These are phyloP conservation scores for Cytospora schulzeri DNA, from an alignment of 2,329 filamentous ascomycete genomes.

Conservation along the genomic window DNA sequence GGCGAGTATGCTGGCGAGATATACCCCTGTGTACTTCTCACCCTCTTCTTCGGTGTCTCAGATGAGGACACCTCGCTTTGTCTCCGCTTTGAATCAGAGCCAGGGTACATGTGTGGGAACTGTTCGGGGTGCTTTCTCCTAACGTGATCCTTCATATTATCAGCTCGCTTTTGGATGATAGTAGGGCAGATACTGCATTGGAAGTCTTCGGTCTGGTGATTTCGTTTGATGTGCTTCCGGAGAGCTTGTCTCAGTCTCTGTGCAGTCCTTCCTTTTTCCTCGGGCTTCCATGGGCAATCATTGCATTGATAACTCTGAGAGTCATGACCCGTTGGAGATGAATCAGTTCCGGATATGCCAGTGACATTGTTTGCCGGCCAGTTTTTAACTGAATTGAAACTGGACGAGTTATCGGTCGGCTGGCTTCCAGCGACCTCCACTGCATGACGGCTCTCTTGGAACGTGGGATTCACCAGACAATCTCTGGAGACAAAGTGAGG, in stretches of 20 bases:
- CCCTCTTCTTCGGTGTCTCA: background rate
- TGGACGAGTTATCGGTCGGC: background rate
- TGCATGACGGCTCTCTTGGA: background rate
- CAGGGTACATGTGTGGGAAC: background rate
- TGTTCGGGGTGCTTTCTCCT: background rate
- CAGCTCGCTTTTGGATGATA: slow-evolving; percentile 1
- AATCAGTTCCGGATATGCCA: background rate
- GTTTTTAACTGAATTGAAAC: too few species aligned
- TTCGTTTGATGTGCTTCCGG: slow-evolving; percentile 10
- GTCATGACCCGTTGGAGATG: too few species aligned
- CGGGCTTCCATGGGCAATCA: background rate
- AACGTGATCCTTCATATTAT: slow-evolving; percentile 10
- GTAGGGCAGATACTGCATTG: background rate
- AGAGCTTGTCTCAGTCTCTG: background rate
- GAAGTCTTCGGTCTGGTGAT: background rate
- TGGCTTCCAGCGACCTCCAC: background rate
- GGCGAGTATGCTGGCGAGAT: background rate
- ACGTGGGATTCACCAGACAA: background rate
- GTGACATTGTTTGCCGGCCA: background rate
- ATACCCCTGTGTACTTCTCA: background rate
- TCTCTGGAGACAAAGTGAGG: background rate
- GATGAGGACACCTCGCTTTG: background rate
- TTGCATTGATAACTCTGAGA: background rate
- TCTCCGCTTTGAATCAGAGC: background rate
- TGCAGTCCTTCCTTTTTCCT: background rate